These are phyloP conservation scores for Gossypium herbaceum DNA, from an alignment of 345 rosid genomes.

Conservation along the genomic window DNA sequence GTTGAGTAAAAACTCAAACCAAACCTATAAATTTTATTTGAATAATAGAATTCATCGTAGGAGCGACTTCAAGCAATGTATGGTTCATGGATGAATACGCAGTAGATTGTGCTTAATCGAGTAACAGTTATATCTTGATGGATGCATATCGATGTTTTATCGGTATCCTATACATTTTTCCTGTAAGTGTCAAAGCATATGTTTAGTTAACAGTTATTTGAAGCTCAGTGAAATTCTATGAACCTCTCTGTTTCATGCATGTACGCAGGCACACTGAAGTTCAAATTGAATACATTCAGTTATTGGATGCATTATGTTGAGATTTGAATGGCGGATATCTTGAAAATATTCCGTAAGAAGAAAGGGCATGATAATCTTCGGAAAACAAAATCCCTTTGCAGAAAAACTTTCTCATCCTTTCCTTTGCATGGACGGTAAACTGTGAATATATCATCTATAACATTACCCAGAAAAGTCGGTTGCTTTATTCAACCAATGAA, in stretches of 20 bases:
- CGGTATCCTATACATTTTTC: neutral
- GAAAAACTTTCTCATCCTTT: conserved; percentile 27
- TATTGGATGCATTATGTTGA: neutral
- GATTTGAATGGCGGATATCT: neutral
- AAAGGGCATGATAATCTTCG: neutral
- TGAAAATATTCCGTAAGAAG: neutral
- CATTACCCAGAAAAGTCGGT: conserved; percentile 16
- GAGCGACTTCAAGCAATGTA: neutral
- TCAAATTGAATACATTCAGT: neutral
- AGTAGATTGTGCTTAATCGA: neutral
- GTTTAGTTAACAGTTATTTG: neutral
- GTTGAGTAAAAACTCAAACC: neutral
- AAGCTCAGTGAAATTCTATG: neutral
- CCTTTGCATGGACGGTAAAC: conserved; percentile 22
- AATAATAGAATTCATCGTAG: neutral
- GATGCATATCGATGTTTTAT: neutral
- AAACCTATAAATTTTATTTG: neutral
- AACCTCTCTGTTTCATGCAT: too few relatives aligned
- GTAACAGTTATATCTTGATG: neutral
- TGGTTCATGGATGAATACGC: neutral
- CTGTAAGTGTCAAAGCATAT: neutral
- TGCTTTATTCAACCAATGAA: conserved; percentile 20
- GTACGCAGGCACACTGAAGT: too few relatives aligned
- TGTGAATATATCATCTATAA: neutral
- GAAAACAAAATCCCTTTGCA: neutral